phyloP scores from a whole-genome alignment of 1,284 basidiomycete species.

The Rhodotorula sp. region DNA sequence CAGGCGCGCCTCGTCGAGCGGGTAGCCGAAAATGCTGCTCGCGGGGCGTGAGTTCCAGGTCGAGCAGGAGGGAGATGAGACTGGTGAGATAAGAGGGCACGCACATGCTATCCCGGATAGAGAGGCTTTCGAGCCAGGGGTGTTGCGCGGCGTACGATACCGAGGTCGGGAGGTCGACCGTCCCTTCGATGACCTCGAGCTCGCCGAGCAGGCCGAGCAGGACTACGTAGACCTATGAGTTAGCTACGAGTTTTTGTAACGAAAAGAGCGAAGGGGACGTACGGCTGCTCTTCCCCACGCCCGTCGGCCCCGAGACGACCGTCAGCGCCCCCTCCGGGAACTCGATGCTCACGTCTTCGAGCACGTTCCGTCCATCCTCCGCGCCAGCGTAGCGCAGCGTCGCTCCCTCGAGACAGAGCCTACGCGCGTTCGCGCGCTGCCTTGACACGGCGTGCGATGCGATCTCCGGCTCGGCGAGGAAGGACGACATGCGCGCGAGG shows the following conservation, averaged over 20 bases:
- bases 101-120: conserved; percentile 58
- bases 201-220: conserved; percentile 45
- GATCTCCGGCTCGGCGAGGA: conserved; percentile 41
- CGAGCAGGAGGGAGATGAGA: conserved; percentile 49
- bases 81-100: no score
- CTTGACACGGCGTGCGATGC: not conserved
- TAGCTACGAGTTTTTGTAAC: not conserved
- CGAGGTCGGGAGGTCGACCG: conserved; percentile 65
- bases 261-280: conserved; percentile 19
- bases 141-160: conserved; percentile 45
- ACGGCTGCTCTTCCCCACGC: conserved; percentile 43
- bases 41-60: conserved; percentile 55
- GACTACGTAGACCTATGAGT: conserved; percentile 51
- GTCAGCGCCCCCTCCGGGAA: conserved; percentile 77
- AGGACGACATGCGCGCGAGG: conserved; percentile 37
- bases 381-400: conserved; percentile 29
- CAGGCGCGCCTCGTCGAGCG: conserved; percentile 76
- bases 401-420: not conserved
- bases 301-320: conserved; percentile 69
- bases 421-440: not conserved
- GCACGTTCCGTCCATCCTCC: conserved; percentile 65
- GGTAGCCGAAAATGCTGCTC: conserved; percentile 84
- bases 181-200: conserved; percentile 82
- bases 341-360: conserved; percentile 71
- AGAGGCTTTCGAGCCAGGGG: conserved; percentile 73